Evolutionary conservation across 73 alveolate species (phyloP).

Genomic region (Effrenium voratum): DNA sequence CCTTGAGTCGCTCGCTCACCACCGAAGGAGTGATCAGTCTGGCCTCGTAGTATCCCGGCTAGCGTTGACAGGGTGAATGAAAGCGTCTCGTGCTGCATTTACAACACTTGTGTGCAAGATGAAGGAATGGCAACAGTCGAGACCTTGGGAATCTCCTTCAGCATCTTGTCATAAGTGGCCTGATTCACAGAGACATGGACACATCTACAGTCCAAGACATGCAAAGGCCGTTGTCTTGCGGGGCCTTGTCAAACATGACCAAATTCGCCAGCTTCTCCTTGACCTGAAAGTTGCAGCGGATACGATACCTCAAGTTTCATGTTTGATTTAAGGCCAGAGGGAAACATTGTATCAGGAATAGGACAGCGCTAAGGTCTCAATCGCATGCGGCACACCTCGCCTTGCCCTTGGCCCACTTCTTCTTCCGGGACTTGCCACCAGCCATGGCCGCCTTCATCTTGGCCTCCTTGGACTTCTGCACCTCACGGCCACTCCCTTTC

Average conservation of each 20-base stretch:
- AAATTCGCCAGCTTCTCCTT: constrained; percentile 91
- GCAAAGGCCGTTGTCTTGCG: too few species aligned
- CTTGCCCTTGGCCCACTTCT: constrained; percentile 97
- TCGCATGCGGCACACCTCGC: constrained; percentile 7
- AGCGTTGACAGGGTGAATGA: too few species aligned
- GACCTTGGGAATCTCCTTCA: constrained; percentile 96
- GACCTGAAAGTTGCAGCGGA: constrained; percentile 36
- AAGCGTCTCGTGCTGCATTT: too few species aligned
- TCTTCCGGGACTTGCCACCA: constrained; percentile 93
- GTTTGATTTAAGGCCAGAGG: too few species aligned
- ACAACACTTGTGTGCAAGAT: not conserved
- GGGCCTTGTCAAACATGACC: constrained; percentile 80
- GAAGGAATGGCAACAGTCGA: not conserved
- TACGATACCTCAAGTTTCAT: too few species aligned
- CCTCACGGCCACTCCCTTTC: constrained; percentile 37
- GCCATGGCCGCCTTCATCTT: constrained; percentile 94
- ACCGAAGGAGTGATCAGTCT: constrained; percentile 95
- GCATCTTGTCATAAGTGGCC: constrained; percentile 96
- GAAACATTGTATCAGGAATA: too few species aligned
- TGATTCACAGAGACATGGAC: not conserved
- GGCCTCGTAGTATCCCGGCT: too few species aligned
- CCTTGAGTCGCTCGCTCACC: constrained; percentile 96
- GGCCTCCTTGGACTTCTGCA: constrained; percentile 94
- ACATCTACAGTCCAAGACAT: too few species aligned
- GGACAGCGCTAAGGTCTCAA: not conserved